These are phyloP conservation scores for Porcisia hertigi DNA, from an alignment of 208 protist species.

Conservation along the genomic window DNA sequence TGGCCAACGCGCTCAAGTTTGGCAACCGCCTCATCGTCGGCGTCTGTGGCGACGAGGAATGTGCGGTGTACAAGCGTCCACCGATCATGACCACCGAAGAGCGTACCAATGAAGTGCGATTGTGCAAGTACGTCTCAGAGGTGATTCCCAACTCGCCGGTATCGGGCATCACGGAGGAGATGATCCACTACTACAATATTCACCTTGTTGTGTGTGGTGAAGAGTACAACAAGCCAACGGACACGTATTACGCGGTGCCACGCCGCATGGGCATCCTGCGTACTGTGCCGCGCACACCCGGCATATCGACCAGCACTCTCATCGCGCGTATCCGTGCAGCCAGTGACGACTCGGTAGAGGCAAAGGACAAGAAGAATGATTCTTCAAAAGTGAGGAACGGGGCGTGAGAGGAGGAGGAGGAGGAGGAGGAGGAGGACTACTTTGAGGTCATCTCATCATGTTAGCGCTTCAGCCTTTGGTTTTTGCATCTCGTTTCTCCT, in stretches of 20 bases:
- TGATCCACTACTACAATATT: conserved; percentile 92
- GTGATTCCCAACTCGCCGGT: conserved; percentile 90
- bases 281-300: conserved; percentile 85
- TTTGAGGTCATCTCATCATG: no score
- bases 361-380: conserved; percentile 60
- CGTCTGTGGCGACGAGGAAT: conserved; percentile 91
- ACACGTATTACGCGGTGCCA: conserved; percentile 90
- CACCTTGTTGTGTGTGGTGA: conserved; percentile 91
- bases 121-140: conserved; percentile 91
- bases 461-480: no score
- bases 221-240: conserved; percentile 89
- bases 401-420: conserved; percentile 14
- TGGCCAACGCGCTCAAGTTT: conserved; percentile 82
- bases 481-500: no score
- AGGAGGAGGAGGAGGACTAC: no score
- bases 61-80: conserved; percentile 84
- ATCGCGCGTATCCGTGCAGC: conserved; percentile 79
- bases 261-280: conserved; percentile 86
- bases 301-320: conserved; percentile 90
- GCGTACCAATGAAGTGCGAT: conserved; percentile 83
- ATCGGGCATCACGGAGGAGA: conserved; percentile 83
- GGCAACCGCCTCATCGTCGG: conserved; percentile 93
- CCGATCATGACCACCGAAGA: conserved; percentile 93
- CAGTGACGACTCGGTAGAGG: conserved; percentile 52
- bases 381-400: conserved; percentile 45